Conservation (phyloP, 208 protist species). For the Leishmania mexicana region DNA sequence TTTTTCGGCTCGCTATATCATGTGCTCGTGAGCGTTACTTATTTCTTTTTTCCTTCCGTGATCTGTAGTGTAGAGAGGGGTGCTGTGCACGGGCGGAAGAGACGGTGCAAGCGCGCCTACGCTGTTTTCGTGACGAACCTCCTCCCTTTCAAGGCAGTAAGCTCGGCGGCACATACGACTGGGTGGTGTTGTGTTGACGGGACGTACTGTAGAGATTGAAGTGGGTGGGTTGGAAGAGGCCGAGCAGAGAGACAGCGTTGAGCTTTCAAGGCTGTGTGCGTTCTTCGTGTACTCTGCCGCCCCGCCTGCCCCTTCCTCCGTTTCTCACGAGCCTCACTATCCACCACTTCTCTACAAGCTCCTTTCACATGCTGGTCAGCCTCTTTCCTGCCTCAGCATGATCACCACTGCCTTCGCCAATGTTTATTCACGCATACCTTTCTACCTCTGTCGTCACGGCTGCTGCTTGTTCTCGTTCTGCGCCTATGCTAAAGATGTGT, state of each 20-base stretch:
- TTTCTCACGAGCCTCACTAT: not conserved
- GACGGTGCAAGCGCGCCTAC: not conserved
- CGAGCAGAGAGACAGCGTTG: not conserved
- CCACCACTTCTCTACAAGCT: not conserved
- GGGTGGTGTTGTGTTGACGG: not conserved
- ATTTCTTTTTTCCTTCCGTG: not conserved
- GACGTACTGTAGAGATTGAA: not conserved
- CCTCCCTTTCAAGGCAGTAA: not conserved
- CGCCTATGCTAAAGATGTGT: not conserved
- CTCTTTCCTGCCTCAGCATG: not conserved
- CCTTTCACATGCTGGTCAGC: not conserved
- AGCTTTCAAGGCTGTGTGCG: not conserved
- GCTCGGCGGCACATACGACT: not conserved
- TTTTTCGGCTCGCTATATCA: conserved; percentile 16
- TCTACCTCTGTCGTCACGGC: not conserved
- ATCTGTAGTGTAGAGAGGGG: not conserved
- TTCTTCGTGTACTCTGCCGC: not conserved
- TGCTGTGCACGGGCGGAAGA: not conserved
- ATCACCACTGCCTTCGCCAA: not conserved
- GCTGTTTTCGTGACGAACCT: not conserved
- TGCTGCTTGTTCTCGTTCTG: not conserved
- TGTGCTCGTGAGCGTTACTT: not conserved
- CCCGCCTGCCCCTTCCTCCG: not conserved
- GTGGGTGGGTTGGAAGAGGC: not conserved
- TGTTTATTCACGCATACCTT: not conserved